phyloP scores from a whole-genome alignment of 192 early-diverging fungal genomes.

The Helicostylum pulchrum region DNA sequence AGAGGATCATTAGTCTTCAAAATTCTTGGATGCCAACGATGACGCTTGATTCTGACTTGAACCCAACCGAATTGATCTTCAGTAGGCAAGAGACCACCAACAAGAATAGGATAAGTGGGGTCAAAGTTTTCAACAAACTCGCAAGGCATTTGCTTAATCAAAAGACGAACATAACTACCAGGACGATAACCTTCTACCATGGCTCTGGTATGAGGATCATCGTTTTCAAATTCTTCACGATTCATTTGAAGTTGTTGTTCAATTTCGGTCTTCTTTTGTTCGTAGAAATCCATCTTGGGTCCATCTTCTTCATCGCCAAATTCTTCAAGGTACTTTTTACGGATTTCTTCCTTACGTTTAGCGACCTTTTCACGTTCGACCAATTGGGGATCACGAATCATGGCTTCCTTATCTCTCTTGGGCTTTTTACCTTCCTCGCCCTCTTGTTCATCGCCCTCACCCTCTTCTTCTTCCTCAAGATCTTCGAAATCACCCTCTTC shows the following conservation, averaged over 20 bases:
- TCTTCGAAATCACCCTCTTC: slow-evolving; percentile 77
- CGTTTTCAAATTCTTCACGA: slow-evolving; percentile 83
- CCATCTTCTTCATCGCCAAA: slow-evolving; percentile 74
- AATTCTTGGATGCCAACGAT: slow-evolving; percentile 94
- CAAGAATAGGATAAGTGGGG: slow-evolving; percentile 84
- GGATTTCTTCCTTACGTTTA: slow-evolving; percentile 84
- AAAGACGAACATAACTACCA: slow-evolving; percentile 89
- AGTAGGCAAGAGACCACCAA: slow-evolving; percentile 83
- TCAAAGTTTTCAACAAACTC: slow-evolving; percentile 95
- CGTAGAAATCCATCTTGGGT: slow-evolving; percentile 75
- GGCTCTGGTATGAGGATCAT: slow-evolving; percentile 66
- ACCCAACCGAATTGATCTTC: slow-evolving; percentile 96
- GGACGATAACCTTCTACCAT: slow-evolving; percentile 91
- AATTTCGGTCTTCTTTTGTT: slow-evolving; percentile 86
- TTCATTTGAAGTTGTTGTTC: slow-evolving; percentile 81
- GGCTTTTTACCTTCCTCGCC: slow-evolving; percentile 24
- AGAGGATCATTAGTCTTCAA: slow-evolving; percentile 98
- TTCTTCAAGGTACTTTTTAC: slow-evolving; percentile 91
- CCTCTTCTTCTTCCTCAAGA: slow-evolving; percentile 56
- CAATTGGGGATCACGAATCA: slow-evolving; percentile 43
- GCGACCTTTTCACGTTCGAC: slow-evolving; percentile 65
- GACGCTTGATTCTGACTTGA: slow-evolving; percentile 94
- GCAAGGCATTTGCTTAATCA: slow-evolving; percentile 86
- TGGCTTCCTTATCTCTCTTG: slow-evolving; percentile 35
- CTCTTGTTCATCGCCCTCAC: slow-evolving; percentile 62